These are phyloP conservation scores for Penicillium ochrochloron DNA, from an alignment of 495 filamentous ascomycete genomes.

Conservation along the genomic window DNA sequence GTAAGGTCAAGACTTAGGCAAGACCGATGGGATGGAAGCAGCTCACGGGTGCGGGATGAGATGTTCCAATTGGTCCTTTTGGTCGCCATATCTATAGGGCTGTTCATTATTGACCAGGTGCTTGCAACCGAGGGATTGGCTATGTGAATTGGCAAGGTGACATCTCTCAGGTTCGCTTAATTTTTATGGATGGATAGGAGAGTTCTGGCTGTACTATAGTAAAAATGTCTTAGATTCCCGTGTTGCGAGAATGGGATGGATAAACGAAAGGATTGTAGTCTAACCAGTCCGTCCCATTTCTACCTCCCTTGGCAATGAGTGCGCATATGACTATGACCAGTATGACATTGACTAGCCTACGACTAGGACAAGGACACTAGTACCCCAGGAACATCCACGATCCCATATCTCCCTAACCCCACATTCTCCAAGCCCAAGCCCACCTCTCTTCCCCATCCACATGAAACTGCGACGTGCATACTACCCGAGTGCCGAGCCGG, in stretches of 20 bases:
- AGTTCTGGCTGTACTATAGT: background rate
- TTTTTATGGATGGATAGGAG: background rate
- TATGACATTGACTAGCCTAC: no score
- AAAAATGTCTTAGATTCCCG: background rate
- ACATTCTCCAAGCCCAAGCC: slow-evolving; percentile 2
- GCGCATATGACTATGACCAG: no score
- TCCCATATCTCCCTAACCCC: slow-evolving; percentile 1
- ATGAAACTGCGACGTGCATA: slow-evolving; percentile 27
- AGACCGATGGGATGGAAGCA: background rate
- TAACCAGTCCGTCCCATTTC: background rate
- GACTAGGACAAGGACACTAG: no score
- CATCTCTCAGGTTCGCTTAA: slow-evolving; percentile 1
- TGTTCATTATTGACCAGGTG: background rate
- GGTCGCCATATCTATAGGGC: slow-evolving; percentile 1
- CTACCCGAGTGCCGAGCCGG: slow-evolving; percentile 31
- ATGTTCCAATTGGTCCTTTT: background rate
- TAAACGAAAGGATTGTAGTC: background rate
- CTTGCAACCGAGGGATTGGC: background rate
- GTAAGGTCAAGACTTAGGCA: background rate
- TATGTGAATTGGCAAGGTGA: slow-evolving; percentile 6
- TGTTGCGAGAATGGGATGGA: background rate
- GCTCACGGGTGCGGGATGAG: background rate
- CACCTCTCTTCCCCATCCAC: slow-evolving; percentile 6
- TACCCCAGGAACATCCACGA: background rate
- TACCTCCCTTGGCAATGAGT: no score